These are phyloP conservation scores for Fusarium musae DNA, from an alignment of 2,329 filamentous ascomycete species.

Conservation along the genomic window DNA sequence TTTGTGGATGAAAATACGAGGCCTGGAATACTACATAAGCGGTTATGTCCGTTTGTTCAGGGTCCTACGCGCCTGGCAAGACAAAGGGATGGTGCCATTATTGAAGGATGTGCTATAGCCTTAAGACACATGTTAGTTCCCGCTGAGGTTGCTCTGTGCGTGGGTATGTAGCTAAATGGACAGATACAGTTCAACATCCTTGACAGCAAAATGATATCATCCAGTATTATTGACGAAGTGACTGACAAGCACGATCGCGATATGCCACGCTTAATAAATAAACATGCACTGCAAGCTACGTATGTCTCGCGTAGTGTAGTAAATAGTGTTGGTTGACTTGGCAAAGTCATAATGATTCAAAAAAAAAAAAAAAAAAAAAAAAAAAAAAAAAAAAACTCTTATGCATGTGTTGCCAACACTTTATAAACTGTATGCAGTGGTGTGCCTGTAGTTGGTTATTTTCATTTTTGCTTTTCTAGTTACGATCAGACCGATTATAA, in stretches of 20 bases:
- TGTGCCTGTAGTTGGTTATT: too few species aligned
- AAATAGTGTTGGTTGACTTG: background rate
- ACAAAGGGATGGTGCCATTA: background rate
- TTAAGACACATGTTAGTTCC: background rate
- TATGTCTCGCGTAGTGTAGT: background rate
- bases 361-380: too few species aligned
- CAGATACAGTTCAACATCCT: background rate
- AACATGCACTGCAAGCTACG: background rate
- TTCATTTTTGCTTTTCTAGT: background rate
- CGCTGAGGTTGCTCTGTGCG: background rate
- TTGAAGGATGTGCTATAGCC: background rate
- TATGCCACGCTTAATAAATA: background rate
- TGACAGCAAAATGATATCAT: background rate
- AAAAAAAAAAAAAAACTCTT: too few species aligned
- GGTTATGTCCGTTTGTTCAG: background rate
- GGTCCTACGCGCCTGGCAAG: background rate
- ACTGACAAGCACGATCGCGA: background rate
- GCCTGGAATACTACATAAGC: background rate
- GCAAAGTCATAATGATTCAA: too few species aligned
- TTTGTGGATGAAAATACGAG: background rate
- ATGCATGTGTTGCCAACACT: too few species aligned
- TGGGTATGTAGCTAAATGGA: background rate
- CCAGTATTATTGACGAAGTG: background rate
- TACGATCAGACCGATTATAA: accelerated
- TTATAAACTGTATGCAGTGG: too few species aligned